Evolutionary conservation across 768 basidiomycete genomes (phyloP), one percentile per base, ranked within the genome.

Genomic region (Hemileccinum rubropunctum): DNA sequence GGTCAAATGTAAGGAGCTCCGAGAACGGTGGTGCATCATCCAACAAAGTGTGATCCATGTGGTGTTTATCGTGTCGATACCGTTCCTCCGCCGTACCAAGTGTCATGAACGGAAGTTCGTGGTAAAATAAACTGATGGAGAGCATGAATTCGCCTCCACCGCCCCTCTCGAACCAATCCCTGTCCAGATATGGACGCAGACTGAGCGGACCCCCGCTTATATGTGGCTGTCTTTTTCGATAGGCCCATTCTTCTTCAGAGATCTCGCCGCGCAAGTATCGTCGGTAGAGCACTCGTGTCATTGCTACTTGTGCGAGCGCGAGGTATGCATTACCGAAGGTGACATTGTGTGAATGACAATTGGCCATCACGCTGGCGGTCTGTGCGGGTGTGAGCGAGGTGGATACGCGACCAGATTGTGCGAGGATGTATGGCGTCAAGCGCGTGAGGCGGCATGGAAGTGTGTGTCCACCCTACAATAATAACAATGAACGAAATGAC

Each of bases 311-410:
- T 2, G 66, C 73, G 21, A 82, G 65, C 9, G 80, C 67, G 12
- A 77, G 73, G 35, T 71, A 73, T 4, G 70, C 77, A 50, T 75
- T 71, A 2, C 80, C 78, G 37, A 82, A 75, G 2, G 79, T 80
- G 23, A 80, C 43, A 1, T 64, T 58, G 20, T 73, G 59, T 26
- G 60, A 57, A 23, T 73, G 73, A 55, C 79, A 81, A 18, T 61
- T 70, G 13, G 46, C 41, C 9, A 69, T 47, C 47, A 79, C 68
- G 7, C 30, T 47, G 18, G 51, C 48, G 10, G 71, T 72, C 28
- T 63, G 58, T 26, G 65, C 62, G 1, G 46, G 30, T 5, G 71
- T 58, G 44, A 73, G 68, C 6, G 54, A 48, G 28, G 40, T 42
- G 6, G 41, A 21, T 13, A 60, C 45, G 9, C 28, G 27, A 39